These are phyloP conservation scores for Collybia sordida DNA, from an alignment of 768 basidiomycete genomes.

Conservation along the genomic window DNA sequence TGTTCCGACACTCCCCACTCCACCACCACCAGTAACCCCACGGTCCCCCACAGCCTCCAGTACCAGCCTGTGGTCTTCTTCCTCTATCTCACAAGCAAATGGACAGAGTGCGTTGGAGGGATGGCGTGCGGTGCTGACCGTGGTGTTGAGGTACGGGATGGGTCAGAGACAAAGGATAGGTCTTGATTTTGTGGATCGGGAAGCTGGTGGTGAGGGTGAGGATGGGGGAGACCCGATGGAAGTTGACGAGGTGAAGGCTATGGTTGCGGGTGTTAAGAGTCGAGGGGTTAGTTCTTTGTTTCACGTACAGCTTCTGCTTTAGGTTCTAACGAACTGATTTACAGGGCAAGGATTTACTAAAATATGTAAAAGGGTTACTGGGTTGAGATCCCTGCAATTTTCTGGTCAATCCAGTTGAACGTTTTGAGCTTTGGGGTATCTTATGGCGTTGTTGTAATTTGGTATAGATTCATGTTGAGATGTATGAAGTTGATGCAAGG, in stretches of 20 bases:
- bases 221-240: slow-evolving; percentile 30
- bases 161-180: slow-evolving; percentile 51
- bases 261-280: slow-evolving; percentile 76
- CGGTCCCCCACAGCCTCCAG: slow-evolving; percentile 18
- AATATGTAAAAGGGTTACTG: slow-evolving; percentile 68
- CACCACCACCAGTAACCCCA: slow-evolving; percentile 16
- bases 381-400: slow-evolving; percentile 36
- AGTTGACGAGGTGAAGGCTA: slow-evolving; percentile 60
- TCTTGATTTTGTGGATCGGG: slow-evolving; percentile 16
- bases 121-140: slow-evolving; percentile 76
- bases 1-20: slow-evolving; percentile 54
- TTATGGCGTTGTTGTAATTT: slow-evolving; percentile 1
- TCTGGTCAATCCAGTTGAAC: too few relatives aligned
- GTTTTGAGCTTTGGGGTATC: too few relatives aligned
- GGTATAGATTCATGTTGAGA: not conserved
- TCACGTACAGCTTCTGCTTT: not conserved
- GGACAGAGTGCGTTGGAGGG: slow-evolving; percentile 53
- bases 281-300: slow-evolving; percentile 56
- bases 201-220: slow-evolving; percentile 6
- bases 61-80: slow-evolving; percentile 18
- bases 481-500: too few relatives aligned
- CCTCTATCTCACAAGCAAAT: slow-evolving; percentile 23
- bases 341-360: slow-evolving; percentile 69
- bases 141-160: slow-evolving; percentile 66
- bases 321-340: slow-evolving; percentile 8